Evolutionary conservation across 2,329 filamentous ascomycete species (phyloP).

Genomic region (Aureobasidium subglaciale): DNA sequence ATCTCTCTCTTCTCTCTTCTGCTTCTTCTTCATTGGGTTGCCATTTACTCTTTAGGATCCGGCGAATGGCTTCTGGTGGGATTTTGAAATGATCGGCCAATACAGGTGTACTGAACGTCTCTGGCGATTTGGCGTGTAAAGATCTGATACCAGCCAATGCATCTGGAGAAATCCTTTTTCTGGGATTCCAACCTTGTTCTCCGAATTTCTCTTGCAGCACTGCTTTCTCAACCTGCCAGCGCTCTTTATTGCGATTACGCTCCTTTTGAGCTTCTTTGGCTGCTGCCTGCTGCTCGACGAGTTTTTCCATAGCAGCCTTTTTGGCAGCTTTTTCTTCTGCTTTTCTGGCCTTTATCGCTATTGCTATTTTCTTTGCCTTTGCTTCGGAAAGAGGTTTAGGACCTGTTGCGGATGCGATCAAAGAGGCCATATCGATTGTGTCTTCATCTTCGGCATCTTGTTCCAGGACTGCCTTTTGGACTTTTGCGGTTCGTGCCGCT

Average conservation of each 20-base stretch:
- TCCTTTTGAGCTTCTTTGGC: conserved; percentile 6
- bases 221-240: conserved; percentile 71
- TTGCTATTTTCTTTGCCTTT: neutral
- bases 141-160: conserved; percentile 83
- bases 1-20: conserved; percentile 36
- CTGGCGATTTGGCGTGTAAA: conserved; percentile 69
- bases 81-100: conserved; percentile 76
- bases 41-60: conserved; percentile 80
- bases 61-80: conserved; percentile 77
- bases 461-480: neutral
- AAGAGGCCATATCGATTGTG: neutral
- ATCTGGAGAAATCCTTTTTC: conserved; percentile 84
- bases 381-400: neutral
- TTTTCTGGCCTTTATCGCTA: conserved; percentile 6
- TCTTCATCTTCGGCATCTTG: neutral
- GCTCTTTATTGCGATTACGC: conserved; percentile 30
- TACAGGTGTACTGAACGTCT: conserved; percentile 64
- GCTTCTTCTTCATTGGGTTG: conserved; percentile 45
- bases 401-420: conserved; percentile 11
- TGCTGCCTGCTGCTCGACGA: neutral
- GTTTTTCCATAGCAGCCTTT: conserved; percentile 9
- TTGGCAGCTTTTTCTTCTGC: conserved; percentile 13
- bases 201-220: conserved; percentile 72
- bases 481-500: neutral
- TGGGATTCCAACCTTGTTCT: conserved; percentile 67